Evolutionary conservation across 257 asterid genomes (phyloP), one percentile per base, ranked within the genome.

Genomic region (Nicotiana otophora): DNA sequence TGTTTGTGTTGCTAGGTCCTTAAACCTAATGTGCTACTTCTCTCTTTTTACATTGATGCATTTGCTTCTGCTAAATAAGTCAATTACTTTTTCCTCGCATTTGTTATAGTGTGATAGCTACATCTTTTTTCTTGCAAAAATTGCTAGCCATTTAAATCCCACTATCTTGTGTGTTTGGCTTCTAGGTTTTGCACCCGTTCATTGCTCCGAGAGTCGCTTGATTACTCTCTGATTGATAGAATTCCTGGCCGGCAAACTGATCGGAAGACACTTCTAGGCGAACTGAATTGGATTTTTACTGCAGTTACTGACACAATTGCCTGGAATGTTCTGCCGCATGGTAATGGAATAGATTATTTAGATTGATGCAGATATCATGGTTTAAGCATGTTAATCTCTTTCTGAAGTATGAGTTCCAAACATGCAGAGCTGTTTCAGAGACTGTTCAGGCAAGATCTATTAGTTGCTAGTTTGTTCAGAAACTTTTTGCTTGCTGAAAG

Each of bases 201-300:
- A 20, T 88, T 96, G 85, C 97, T 94, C 84, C 95, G 88, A 1
- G 98, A 96, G 90, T 90, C 97, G 53, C 90, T 96, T 83, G 92
- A 93, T 86, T 84, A 96, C 89, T 90, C 98, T 20, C 89, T 96
- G 72, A 94, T 96, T 81, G 99, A 96, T 92, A 90, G 86, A 89
- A 94, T 96, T 89, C 99, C 99, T 85, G 99, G 99, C 68, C 99
- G 98, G 85, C 99, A 96, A 88, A 94, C 98, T 66, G 99, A 96
- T 86, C 90, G 99, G 82, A 96, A 94, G 90, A 94, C 98, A 64
- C 98, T 94, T 87, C 98, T 96, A 54, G 99, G 99, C 77, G 99
- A 96, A 87, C 86, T 96, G 93, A 96, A 96, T 90, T 96, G 99
- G 99, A 96, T 94, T 83, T 96, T 96, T 92, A 96, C 98, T 34